Conservation (phyloP, 805 yeast genomes). For the Starmerella vaccinii region DNA sequence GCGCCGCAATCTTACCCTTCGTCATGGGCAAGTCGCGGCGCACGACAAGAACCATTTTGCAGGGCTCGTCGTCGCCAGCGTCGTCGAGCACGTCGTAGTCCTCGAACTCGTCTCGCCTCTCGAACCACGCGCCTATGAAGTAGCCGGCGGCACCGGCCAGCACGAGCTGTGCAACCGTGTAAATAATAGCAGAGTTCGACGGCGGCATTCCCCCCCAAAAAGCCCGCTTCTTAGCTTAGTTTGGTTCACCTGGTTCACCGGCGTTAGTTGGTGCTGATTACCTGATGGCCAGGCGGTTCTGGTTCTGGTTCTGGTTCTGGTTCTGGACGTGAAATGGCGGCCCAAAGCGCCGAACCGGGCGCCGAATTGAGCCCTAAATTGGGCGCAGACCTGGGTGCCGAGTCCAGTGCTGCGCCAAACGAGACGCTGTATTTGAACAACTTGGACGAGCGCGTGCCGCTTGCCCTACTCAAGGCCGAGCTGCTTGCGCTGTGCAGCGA, state of each 20-base stretch:
- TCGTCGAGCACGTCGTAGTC: constrained; percentile 15
- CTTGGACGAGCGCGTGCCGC: constrained; percentile 57
- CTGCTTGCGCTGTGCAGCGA: constrained; percentile 37
- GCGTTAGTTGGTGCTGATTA: constrained; percentile 2
- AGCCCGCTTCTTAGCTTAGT: neutral
- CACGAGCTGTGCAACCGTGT: neutral
- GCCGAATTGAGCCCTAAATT: neutral
- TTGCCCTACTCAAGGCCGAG: constrained; percentile 39
- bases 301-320: no score
- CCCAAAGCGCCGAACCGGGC: neutral
- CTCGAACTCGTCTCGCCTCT: constrained; percentile 7
- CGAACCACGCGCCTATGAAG: constrained; percentile 8
- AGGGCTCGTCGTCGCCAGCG: constrained; percentile 13
- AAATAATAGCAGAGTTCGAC: no score
- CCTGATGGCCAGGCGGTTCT: neutral
- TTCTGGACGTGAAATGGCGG: neutral
- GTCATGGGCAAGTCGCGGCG: constrained; percentile 85
- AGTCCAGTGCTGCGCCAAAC: neutral
- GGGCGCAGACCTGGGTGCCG: neutral
- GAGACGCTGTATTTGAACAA: constrained; percentile 51
- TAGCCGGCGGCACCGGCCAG: constrained; percentile 3
- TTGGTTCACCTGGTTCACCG: no score
- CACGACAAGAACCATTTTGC: constrained; percentile 69
- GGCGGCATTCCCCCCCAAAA: no score
- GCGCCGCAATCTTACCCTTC: constrained; percentile 95